phyloP scores from a whole-genome alignment of 768 basidiomycete genomes.

The Baorangia bicolor region DNA sequence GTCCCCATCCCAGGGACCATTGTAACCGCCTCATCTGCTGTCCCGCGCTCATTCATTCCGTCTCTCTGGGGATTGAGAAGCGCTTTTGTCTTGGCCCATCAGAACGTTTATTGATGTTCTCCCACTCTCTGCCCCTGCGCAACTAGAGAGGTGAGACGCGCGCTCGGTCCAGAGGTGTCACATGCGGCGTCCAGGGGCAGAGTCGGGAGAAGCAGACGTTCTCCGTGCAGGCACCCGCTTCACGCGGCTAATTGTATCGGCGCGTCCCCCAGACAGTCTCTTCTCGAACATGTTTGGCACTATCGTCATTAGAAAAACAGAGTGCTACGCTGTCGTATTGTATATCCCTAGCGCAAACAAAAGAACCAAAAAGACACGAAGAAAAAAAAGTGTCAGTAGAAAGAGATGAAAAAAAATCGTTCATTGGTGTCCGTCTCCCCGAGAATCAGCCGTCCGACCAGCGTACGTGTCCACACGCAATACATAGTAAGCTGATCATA shows the following conservation, averaged over 20 bases:
- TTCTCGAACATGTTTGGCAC: constrained; percentile 6
- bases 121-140: constrained; percentile 5
- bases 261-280: constrained; percentile 22
- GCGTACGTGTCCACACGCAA: constrained; percentile 28
- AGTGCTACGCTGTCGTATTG: constrained; percentile 28
- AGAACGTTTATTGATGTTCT: neutral
- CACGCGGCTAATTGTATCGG: neutral
- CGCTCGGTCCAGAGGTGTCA: neutral
- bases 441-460: constrained; percentile 21
- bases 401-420: constrained; percentile 8
- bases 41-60: neutral
- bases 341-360: constrained; percentile 25
- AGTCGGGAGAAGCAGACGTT: neutral
- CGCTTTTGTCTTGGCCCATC: neutral
- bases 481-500: constrained; percentile 19
- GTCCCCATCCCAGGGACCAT: too few species aligned
- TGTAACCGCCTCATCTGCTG: too few species aligned
- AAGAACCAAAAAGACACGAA: constrained; percentile 16
- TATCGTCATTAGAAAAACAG: constrained; percentile 28
- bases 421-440: constrained; percentile 27
- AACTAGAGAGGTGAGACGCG: constrained; percentile 19
- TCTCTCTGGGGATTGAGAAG: neutral
- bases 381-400: constrained; percentile 16
- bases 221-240: constrained; percentile 16
- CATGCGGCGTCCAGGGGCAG: neutral